phyloP scores from a whole-genome alignment of 495 filamentous ascomycete species.

The Barbatosphaeria neglecta region DNA sequence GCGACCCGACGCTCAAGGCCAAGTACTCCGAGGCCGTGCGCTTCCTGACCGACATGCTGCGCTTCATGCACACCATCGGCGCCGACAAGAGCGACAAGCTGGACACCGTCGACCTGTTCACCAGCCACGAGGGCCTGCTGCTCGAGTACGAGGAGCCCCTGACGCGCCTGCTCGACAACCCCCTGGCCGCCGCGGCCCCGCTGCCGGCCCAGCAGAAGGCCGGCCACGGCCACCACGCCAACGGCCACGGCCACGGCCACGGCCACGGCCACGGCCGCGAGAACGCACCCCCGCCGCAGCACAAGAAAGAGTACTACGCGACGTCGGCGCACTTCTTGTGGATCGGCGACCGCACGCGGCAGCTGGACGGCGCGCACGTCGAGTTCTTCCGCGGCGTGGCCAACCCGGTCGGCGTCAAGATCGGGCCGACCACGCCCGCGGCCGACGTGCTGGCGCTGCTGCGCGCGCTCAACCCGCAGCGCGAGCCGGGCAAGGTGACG shows the following conservation, averaged over 20 bases:
- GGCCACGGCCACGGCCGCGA: neutral
- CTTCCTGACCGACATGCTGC: slow-evolving; percentile 79
- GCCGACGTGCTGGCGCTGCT: slow-evolving; percentile 66
- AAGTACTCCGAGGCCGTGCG: slow-evolving; percentile 74
- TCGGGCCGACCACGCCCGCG: slow-evolving; percentile 70
- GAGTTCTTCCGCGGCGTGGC: slow-evolving; percentile 95
- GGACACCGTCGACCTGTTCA: slow-evolving; percentile 90
- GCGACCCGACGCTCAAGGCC: slow-evolving; percentile 65
- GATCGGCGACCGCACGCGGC: slow-evolving; percentile 93
- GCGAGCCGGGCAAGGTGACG: slow-evolving; percentile 82
- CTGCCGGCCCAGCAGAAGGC: too few species aligned
- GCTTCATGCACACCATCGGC: slow-evolving; percentile 92
- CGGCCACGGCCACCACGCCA: neutral
- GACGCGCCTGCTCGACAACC: slow-evolving; percentile 63
- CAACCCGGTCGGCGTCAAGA: slow-evolving; percentile 93
- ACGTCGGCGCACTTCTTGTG: slow-evolving; percentile 97
- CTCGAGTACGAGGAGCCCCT: slow-evolving; percentile 89
- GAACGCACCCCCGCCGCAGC: neutral
- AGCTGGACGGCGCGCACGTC: slow-evolving; percentile 83
- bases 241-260: slow-evolving; percentile 1
- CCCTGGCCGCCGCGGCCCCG: slow-evolving; percentile 18
- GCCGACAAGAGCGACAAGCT: slow-evolving; percentile 76
- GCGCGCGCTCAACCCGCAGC: slow-evolving; percentile 68
- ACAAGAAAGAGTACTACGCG: slow-evolving; percentile 54
- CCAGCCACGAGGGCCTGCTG: slow-evolving; percentile 87